Evolutionary conservation across 495 filamentous ascomycete genomes (phyloP).

Genomic region (Penicillium mononematosum): DNA sequence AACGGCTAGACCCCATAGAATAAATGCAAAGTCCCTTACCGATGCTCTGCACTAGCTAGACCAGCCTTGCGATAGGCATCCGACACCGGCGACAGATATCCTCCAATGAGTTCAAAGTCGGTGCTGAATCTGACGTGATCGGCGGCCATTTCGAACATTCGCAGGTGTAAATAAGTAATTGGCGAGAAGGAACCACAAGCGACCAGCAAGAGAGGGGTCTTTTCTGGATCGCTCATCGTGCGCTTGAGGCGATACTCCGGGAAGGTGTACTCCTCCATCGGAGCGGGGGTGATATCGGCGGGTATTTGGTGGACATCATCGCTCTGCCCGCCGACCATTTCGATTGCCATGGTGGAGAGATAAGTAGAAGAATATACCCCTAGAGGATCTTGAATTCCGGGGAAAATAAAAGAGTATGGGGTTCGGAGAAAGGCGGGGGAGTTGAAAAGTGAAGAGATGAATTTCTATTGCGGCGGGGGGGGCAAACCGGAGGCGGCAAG

Average conservation of each 20-base stretch:
- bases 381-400: background rate
- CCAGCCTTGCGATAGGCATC: constrained; percentile 92
- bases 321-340: constrained; percentile 32
- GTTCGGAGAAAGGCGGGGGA: background rate
- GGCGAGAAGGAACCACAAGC: constrained; percentile 91
- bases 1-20: background rate
- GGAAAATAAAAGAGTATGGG: background rate
- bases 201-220: constrained; percentile 78
- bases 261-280: constrained; percentile 64
- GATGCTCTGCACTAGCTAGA: constrained; percentile 70
- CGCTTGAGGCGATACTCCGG: constrained; percentile 67
- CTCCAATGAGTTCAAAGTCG: constrained; percentile 80
- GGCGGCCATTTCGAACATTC: constrained; percentile 91
- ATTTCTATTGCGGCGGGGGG: constrained; percentile 5
- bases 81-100: constrained; percentile 75
- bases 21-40: constrained; percentile 40
- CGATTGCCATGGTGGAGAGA: constrained; percentile 26
- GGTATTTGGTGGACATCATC: constrained; percentile 32
- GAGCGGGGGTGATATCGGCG: constrained; percentile 26
- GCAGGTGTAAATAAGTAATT: constrained; percentile 78
- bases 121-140: constrained; percentile 80
- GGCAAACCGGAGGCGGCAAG: constrained; percentile 22
- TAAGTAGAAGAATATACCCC: background rate
- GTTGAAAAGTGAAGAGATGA: constrained; percentile 1
- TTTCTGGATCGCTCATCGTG: constrained; percentile 63